phyloP scores from a whole-genome alignment of 2,329 filamentous ascomycete species.

The Talaromyces sp. region DNA sequence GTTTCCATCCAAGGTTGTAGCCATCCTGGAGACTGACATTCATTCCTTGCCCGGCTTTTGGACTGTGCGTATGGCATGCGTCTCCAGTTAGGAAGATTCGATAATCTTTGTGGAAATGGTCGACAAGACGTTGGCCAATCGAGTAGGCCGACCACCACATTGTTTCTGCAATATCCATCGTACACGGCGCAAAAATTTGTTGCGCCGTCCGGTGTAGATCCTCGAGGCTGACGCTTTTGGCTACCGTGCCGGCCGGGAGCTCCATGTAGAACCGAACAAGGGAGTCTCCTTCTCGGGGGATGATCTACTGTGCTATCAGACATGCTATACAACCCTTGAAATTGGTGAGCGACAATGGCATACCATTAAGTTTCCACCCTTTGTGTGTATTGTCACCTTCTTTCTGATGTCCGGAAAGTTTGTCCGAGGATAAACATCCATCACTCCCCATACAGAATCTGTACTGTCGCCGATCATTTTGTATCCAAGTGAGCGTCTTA shows the following conservation, averaged over 20 bases:
- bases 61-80: conserved; percentile 37
- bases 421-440: conserved; percentile 48
- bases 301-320: conserved; percentile 30
- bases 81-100: conserved; percentile 68
- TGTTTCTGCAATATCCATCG: conserved; percentile 57
- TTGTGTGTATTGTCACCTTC: conserved; percentile 45
- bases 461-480: conserved; percentile 52
- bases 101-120: conserved; percentile 50
- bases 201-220: conserved; percentile 59
- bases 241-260: conserved; percentile 47
- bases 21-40: conserved; percentile 35
- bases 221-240: conserved; percentile 53
- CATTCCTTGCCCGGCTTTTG: conserved; percentile 31
- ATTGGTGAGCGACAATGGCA: conserved; percentile 58
- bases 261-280: conserved; percentile 63
- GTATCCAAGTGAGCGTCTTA: conserved; percentile 53
- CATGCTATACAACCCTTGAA: too few relatives aligned
- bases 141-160: conserved; percentile 66
- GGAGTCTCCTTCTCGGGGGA: conserved; percentile 51
- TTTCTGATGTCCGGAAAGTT: conserved; percentile 49
- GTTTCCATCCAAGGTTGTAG: conserved; percentile 35
- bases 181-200: conserved; percentile 63
- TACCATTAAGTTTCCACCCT: conserved; percentile 51
- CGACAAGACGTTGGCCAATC: conserved; percentile 61
- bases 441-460: conserved; percentile 41